Evolutionary conservation across 2,329 filamentous ascomycete species (phyloP).

Genomic region (Monosporascus sp.): DNA sequence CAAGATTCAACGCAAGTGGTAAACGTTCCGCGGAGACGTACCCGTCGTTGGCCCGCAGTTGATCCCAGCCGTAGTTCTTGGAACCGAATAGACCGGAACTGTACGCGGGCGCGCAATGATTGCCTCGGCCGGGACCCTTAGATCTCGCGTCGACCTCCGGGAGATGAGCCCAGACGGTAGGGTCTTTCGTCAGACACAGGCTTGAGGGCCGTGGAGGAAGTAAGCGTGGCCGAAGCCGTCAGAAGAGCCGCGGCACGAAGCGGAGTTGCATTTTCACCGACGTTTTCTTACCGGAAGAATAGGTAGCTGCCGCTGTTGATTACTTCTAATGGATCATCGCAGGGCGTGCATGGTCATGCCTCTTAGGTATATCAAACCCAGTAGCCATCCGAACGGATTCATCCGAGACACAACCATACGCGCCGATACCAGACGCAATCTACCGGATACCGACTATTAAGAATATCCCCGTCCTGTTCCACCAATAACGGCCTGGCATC

Average conservation of each 20-base stretch:
- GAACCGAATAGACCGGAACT: slow-evolving; percentile 17
- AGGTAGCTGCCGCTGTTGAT: neutral
- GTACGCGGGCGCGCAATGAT: slow-evolving; percentile 22
- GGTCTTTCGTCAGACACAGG: neutral
- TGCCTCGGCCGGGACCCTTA: neutral
- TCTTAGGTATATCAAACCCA: neutral
- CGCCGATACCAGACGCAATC: neutral
- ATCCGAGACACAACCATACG: neutral
- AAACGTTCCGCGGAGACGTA: slow-evolving; percentile 5
- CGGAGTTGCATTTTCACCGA: neutral
- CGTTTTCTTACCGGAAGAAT: neutral
- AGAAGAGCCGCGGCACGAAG: neutral
- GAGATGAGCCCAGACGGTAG: neutral
- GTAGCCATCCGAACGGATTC: neutral
- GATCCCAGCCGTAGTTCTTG: slow-evolving; percentile 31
- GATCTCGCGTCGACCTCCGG: neutral
- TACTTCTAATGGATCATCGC: neutral
- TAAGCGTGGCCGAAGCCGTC: neutral
- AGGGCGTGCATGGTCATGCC: neutral
- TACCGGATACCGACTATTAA: neutral
- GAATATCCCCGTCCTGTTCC: neutral
- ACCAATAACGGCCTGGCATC: neutral
- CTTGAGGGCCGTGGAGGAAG: neutral
- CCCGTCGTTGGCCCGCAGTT: slow-evolving; percentile 25
- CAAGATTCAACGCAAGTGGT: neutral